A percentile compares a stretch with the other conserved stretches of the same genome.
These are phyloP conservation scores for Penicillium diatomitis DNA, from an alignment of 495 filamentous ascomycete genomes.

Conservation along the genomic window DNA sequence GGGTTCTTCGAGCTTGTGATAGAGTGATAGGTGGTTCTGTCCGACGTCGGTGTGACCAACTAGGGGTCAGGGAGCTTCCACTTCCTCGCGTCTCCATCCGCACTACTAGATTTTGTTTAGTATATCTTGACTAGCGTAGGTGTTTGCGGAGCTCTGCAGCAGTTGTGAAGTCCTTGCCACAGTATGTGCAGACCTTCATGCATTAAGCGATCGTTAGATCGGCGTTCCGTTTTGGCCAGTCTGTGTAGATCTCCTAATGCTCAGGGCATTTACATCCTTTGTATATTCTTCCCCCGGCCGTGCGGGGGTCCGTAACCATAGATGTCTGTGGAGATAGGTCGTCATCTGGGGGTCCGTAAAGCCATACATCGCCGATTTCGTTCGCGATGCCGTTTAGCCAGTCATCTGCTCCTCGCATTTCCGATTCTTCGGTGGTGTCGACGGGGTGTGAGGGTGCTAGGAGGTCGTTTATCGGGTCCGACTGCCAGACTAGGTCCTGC, in stretches of 20 bases:
- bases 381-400: not conserved
- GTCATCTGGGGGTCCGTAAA: not conserved
- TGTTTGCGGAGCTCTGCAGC: not conserved
- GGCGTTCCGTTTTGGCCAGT: not conserved
- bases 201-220: not conserved
- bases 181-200: not conserved
- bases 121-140: not conserved
- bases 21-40: not conserved
- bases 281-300: not conserved
- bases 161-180: not conserved
- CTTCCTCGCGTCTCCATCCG: not conserved
- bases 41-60: not conserved
- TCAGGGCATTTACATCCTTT: not conserved
- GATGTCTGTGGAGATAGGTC: not conserved
- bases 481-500: not conserved
- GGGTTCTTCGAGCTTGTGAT: conserved; percentile 1
- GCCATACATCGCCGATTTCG: not conserved
- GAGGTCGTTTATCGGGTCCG: not conserved
- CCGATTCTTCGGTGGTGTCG: not conserved
- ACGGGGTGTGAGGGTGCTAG: not conserved
- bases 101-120: not conserved
- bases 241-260: not conserved
- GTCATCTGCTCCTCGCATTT: not conserved
- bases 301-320: not conserved
- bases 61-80: not conserved